A percentile compares a stretch with the other conserved stretches of the same genome.
Conservation (phyloP, 441 rosid genomes). For the Lepidium campestre region DNA sequence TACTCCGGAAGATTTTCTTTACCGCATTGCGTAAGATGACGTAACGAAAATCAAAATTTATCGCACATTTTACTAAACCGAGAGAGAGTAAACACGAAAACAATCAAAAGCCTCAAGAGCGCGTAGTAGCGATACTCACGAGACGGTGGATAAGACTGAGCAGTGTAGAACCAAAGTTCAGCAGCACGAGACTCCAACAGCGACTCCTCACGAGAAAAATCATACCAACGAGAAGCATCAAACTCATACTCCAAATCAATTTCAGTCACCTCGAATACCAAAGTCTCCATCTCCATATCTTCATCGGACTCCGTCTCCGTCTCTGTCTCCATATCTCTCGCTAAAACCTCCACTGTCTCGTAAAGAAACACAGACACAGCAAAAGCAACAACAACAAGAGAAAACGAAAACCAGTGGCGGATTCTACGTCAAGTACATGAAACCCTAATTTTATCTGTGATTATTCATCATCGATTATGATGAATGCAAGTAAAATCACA, state of each 20-base stretch:
- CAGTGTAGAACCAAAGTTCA: conserved; percentile 69
- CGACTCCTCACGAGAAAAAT: conserved; percentile 64
- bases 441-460: conserved; percentile 36
- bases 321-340: conserved; percentile 37
- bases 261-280: conserved; percentile 57
- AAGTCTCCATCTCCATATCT: conserved; percentile 48
- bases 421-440: background rate
- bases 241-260: conserved; percentile 82
- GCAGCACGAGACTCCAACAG: conserved; percentile 53
- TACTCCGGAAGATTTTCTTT: background rate
- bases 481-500: background rate
- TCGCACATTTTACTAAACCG: background rate
- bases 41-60: background rate
- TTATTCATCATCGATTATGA: conserved; percentile 1
- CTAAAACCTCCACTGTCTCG: background rate
- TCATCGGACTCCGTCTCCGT: conserved; percentile 18
- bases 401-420: conserved; percentile 14
- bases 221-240: conserved; percentile 75
- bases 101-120: background rate
- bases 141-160: conserved; percentile 70
- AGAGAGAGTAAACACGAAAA: background rate
- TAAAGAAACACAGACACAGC: background rate
- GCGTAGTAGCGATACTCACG: conserved; percentile 42
- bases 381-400: background rate
- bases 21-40: conserved; percentile 12